Percentiles rank a stretch among this genome's conserved stretches.
Evolutionary conservation across 805 yeast species (phyloP).

Genomic region (Saccharomycopsis babjevae): DNA sequence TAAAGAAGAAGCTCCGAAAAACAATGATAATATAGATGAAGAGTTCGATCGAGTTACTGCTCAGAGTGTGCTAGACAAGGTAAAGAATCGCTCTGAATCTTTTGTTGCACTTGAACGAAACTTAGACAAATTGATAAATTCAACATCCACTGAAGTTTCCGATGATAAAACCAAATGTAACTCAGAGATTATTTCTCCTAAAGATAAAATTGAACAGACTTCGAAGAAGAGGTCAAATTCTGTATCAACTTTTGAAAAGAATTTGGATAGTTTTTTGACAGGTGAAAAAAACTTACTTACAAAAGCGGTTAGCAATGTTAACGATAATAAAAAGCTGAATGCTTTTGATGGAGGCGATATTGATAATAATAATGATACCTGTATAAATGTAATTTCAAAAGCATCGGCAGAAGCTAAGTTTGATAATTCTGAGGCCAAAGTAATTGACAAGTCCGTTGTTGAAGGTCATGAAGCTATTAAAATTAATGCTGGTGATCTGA

Average conservation of each 20-base stretch:
- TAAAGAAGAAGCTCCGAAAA: background rate
- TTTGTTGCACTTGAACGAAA: slow-evolving; percentile 14
- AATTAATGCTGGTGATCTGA: background rate
- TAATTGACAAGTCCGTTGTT: background rate
- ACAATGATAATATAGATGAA: background rate
- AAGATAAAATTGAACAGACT: background rate
- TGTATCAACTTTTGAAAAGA: slow-evolving; percentile 15
- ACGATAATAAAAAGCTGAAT: background rate
- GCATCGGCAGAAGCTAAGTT: background rate
- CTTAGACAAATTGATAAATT: slow-evolving; percentile 10
- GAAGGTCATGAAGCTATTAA: background rate
- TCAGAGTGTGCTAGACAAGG: background rate
- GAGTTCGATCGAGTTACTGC: background rate
- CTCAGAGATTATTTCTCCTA: background rate
- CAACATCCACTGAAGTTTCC: background rate
- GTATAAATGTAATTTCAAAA: background rate
- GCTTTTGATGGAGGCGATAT: slow-evolving; percentile 12
- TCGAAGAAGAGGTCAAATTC: slow-evolving; percentile 15
- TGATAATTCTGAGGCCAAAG: background rate
- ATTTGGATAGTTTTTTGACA: slow-evolving; percentile 15
- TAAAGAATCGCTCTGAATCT: slow-evolving; percentile 10
- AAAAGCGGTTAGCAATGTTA: background rate
- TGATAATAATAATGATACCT: slow-evolving; percentile 10
- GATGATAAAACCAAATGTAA: background rate
- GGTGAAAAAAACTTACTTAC: slow-evolving; percentile 10